Conservation (phyloP, 2,329 filamentous ascomycete genomes). For the Alternaria longipes region DNA sequence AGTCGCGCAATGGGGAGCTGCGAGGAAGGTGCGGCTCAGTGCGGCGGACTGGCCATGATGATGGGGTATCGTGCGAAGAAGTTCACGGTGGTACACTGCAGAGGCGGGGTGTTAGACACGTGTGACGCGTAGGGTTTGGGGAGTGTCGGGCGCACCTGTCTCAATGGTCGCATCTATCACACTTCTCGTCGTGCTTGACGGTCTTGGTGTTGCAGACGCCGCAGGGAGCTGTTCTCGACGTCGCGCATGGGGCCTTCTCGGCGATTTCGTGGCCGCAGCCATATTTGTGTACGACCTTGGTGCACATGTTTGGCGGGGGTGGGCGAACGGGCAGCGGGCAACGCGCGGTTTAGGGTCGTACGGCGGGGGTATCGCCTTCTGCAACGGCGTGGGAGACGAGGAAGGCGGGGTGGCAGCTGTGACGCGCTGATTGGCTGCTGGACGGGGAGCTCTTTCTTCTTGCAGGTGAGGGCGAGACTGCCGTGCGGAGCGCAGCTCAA, state of each 20-base stretch:
- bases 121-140: slow-evolving; percentile 26
- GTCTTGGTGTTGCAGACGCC: slow-evolving; percentile 54
- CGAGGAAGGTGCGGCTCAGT: slow-evolving; percentile 32
- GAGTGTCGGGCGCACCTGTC: slow-evolving; percentile 42
- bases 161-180: slow-evolving; percentile 57
- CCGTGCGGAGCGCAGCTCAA: slow-evolving; percentile 22
- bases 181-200: slow-evolving; percentile 60
- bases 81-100: slow-evolving; percentile 40
- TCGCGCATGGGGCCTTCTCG: slow-evolving; percentile 58
- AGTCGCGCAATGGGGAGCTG: slow-evolving; percentile 31
- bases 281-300: slow-evolving; percentile 58
- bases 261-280: slow-evolving; percentile 56
- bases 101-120: slow-evolving; percentile 38
- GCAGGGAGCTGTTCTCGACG: slow-evolving; percentile 55
- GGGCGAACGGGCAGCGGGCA: slow-evolving; percentile 8
- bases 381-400: slow-evolving; percentile 28
- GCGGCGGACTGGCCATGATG: slow-evolving; percentile 43
- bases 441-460: slow-evolving; percentile 32
- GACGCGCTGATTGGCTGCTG: slow-evolving; percentile 38
- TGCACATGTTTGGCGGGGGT: slow-evolving; percentile 54
- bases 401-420: slow-evolving; percentile 35
- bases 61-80: slow-evolving; percentile 45
- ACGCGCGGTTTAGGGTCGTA: slow-evolving; percentile 21
- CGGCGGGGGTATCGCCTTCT: slow-evolving; percentile 34
- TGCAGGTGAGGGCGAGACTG: slow-evolving; percentile 19